Conservation (phyloP, 2,329 filamentous ascomycete species). For the Aspergillus sp. region DNA sequence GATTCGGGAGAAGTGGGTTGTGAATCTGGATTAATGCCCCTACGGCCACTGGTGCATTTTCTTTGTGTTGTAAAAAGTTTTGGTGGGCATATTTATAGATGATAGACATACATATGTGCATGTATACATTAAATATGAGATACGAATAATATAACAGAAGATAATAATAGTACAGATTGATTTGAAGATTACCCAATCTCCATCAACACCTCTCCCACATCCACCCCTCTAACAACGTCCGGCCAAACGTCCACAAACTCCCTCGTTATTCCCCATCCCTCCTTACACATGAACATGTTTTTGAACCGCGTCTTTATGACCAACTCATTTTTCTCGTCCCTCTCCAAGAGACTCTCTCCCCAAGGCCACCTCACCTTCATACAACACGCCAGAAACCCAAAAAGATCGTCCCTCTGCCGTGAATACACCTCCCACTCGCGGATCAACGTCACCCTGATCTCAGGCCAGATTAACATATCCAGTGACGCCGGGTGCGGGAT, state of each 20-base stretch:
- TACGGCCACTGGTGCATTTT: too few relatives aligned
- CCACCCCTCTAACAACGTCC: slow-evolving; percentile 4
- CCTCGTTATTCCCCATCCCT: slow-evolving; percentile 7
- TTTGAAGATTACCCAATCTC: background rate
- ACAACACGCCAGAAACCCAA: slow-evolving; percentile 11
- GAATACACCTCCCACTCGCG: slow-evolving; percentile 23
- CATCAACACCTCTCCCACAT: slow-evolving; percentile 4
- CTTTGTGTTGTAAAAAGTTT: too few relatives aligned
- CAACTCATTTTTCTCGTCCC: slow-evolving; percentile 14
- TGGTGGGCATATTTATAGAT: too few relatives aligned
- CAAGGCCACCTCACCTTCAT: slow-evolving; percentile 20
- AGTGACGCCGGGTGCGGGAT: slow-evolving; percentile 23
- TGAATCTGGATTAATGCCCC: too few relatives aligned
- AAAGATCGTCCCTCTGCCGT: slow-evolving; percentile 7
- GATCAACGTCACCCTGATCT: slow-evolving; percentile 28
- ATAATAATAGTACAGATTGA: too few relatives aligned
- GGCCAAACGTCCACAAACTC: slow-evolving; percentile 6
- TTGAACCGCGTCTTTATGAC: slow-evolving; percentile 11
- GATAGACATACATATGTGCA: too few relatives aligned
- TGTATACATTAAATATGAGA: too few relatives aligned
- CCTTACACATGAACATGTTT: slow-evolving; percentile 12
- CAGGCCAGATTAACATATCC: slow-evolving; percentile 27
- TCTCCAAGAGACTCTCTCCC: slow-evolving; percentile 13
- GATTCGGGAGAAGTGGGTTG: slow-evolving; percentile 8
- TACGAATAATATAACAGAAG: too few relatives aligned